Base-by-base conservation (phyloP, 2,329 filamentous ascomycete genomes). In the Xylariaceae sp. region DNA sequence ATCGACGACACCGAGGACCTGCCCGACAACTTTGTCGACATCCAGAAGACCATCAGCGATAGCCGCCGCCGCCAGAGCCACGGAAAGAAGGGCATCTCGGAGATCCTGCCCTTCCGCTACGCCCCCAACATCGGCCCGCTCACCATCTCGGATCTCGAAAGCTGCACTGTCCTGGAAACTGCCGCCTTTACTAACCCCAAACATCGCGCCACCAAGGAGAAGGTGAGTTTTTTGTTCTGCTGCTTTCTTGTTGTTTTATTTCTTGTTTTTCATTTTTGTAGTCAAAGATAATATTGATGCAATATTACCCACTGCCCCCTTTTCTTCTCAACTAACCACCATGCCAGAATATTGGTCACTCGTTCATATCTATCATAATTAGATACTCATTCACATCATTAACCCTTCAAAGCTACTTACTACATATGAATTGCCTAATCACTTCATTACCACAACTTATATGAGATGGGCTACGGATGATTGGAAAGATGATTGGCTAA, bases 61-160 rank as follows among this genome's bases (percentile, higher is more conserved):
- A 69, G 73, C 60, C 73, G 23, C 23, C 74, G 76, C 44, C 71
- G 56, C 12, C 60, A 70, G 29, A 66, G 64, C 54, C 70, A 68
- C 55, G 45, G 43, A 44, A 43, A 10, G n/a, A 60, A 67, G 20
- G 58, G 71, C 62, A 70, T 78, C 32, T 73, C 80, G 56, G 75
- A 80, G 57, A 64, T 79, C 40, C 68, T 81, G 46, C 79, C 77
- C 9, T 86, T 88, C 65, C 79, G 83, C 48, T 83, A 91, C 66
- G 83, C 90, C 67, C 86, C 91, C 21, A 89, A 89, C 66, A 82
- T 89, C n/a, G 85, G 90, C 50, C 83, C 89, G 23, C 80, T 97
- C 48, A 90, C 84, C 41, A 73, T 83, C 46, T 82, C 81, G 21
- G 87, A 91, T 65, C 71, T 88, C 47, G 84, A 88, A 29, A 84